phyloP scores from a whole-genome alignment of 768 basidiomycete genomes.

The Tulasnella sp. region DNA sequence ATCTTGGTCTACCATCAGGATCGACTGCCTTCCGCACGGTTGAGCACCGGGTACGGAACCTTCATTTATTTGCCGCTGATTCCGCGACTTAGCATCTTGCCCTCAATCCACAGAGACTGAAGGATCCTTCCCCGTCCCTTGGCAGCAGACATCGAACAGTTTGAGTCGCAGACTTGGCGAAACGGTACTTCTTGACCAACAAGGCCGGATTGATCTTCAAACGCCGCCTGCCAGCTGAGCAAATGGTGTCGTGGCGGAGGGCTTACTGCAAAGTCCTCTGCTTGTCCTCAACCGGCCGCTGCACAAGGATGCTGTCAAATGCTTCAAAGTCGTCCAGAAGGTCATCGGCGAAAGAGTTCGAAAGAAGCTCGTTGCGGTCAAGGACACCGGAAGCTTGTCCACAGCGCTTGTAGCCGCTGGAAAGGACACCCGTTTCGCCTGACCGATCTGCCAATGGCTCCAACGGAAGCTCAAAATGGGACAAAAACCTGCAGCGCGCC shows the following conservation, averaged over 20 bases:
- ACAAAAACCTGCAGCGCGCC: slow-evolving; percentile 88
- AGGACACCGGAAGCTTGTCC: slow-evolving; percentile 16
- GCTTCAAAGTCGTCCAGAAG: slow-evolving; percentile 83
- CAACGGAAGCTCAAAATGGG: slow-evolving; percentile 27
- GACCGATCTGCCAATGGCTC: slow-evolving; percentile 43
- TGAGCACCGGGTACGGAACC: slow-evolving; percentile 52
- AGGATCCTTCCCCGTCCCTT: slow-evolving; percentile 71
- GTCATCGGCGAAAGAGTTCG: slow-evolving; percentile 89
- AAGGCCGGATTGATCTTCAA: slow-evolving; percentile 81
- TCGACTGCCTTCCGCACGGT: slow-evolving; percentile 22
- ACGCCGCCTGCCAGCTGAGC: slow-evolving; percentile 66
- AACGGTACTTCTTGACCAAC: slow-evolving; percentile 81
- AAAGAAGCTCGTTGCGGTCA: slow-evolving; percentile 42
- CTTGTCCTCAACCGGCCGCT: slow-evolving; percentile 57
- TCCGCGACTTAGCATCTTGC: slow-evolving; percentile 13
- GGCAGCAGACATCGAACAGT: slow-evolving; percentile 74
- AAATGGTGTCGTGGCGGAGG: slow-evolving; percentile 88
- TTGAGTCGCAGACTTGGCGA: slow-evolving; percentile 76
- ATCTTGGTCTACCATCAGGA: slow-evolving; percentile 24
- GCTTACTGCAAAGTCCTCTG: slow-evolving; percentile 60
- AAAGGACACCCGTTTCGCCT: slow-evolving; percentile 41
- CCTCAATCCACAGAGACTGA: slow-evolving; percentile 47
- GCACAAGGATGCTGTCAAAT: slow-evolving; percentile 65
- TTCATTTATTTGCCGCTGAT: background rate
- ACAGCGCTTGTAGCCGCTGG: background rate